A percentile compares a stretch with the other conserved stretches of the same genome.
Evolutionary conservation across 495 filamentous ascomycete species (phyloP).

Genomic region (Podospora comata): DNA sequence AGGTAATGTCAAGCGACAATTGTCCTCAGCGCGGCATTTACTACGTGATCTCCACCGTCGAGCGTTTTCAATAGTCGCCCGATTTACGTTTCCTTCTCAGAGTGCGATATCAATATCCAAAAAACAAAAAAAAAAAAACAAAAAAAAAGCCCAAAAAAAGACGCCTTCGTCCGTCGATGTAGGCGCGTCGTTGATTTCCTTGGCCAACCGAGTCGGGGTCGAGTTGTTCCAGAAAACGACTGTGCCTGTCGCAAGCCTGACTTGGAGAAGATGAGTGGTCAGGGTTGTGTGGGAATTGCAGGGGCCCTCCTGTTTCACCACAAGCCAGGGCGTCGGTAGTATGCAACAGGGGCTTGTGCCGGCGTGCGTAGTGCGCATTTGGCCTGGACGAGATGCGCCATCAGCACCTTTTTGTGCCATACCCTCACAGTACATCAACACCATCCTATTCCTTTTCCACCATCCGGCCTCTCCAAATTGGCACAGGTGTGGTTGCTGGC

Average conservation of each 20-base stretch:
- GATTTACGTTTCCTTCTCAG: not conserved
- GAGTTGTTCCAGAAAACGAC: conserved; percentile 38
- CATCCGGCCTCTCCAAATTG: not conserved
- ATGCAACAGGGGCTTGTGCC: conserved; percentile 35
- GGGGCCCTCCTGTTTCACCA: conserved; percentile 41
- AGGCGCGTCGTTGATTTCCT: conserved; percentile 8
- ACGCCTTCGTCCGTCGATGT: conserved; percentile 2
- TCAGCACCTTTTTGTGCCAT: not conserved
- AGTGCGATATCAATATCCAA: not conserved
- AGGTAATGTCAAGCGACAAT: conserved; percentile 13
- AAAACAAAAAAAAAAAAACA: not conserved
- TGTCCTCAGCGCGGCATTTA: conserved; percentile 10
- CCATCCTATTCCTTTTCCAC: not conserved
- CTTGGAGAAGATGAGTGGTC: conserved; percentile 26
- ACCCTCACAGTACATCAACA: not conserved
- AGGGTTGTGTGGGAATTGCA: conserved; percentile 36
- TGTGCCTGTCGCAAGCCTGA: conserved; percentile 34
- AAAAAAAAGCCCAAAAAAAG: no score
- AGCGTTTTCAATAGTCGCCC: not conserved
- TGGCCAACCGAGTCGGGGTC: conserved; percentile 26
- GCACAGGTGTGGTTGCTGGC: no score
- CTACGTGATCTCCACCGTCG: conserved; percentile 1
- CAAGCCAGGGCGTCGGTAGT: conserved; percentile 34
- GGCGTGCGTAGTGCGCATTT: conserved; percentile 31
- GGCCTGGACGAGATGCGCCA: conserved; percentile 9